A percentile compares a stretch with the other conserved stretches of the same genome.
phyloP scores from a whole-genome alignment of 495 filamentous ascomycete species.

The Aspergillus carlsbadensis region DNA sequence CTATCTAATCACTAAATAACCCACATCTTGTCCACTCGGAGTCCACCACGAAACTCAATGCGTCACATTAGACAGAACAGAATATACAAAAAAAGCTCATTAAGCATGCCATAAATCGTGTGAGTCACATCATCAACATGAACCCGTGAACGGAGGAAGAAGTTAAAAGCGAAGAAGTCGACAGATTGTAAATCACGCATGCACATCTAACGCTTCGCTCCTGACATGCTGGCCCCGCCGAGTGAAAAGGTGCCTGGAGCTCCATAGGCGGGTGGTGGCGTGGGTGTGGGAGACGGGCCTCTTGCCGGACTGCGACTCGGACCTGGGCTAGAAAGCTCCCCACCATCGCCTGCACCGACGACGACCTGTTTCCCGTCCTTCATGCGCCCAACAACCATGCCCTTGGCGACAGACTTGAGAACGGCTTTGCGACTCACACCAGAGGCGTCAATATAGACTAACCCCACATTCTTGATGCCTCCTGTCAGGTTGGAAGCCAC shows the following conservation, averaged over 20 bases:
- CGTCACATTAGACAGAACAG: too few relatives aligned
- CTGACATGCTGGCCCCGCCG: slow-evolving; percentile 30
- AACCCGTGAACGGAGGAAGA: neutral
- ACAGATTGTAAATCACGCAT: neutral
- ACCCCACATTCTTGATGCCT: slow-evolving; percentile 89
- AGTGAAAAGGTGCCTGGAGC: slow-evolving; percentile 38
- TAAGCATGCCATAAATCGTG: too few relatives aligned
- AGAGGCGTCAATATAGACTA: slow-evolving; percentile 97
- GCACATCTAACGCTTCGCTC: slow-evolving; percentile 32
- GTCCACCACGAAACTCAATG: too few relatives aligned
- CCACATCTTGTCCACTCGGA: too few relatives aligned
- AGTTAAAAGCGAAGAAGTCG: neutral
- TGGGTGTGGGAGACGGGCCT: slow-evolving; percentile 32
- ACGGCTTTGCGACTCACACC: slow-evolving; percentile 87
- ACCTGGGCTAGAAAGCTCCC: slow-evolving; percentile 41
- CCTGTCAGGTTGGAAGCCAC: slow-evolving; percentile 72
- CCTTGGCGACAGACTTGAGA: slow-evolving; percentile 90
- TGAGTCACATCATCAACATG: neutral
- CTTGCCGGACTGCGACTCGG: slow-evolving; percentile 24
- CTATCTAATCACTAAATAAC: too few relatives aligned
- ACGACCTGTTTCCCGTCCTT: slow-evolving; percentile 80
- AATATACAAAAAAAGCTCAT: too few relatives aligned
- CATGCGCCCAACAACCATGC: slow-evolving; percentile 95
- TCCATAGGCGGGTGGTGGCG: slow-evolving; percentile 45
- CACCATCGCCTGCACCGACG: slow-evolving; percentile 78